Evolutionary conservation across 441 rosid genomes (phyloP).

Genomic region (Gossypium schwendimanii): DNA sequence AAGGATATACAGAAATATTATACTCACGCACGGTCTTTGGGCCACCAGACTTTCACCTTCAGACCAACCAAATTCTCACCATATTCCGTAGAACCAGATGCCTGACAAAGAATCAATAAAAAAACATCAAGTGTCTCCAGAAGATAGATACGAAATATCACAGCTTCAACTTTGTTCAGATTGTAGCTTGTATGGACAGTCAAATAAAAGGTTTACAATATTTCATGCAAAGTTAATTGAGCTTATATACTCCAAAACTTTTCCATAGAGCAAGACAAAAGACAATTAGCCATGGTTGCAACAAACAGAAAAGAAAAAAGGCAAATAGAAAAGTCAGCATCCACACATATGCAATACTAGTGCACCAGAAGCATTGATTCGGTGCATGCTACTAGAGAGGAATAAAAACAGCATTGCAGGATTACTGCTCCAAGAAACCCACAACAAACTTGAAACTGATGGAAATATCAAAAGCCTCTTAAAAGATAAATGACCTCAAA

Average conservation of each 20-base stretch:
- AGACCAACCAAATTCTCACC: conserved; percentile 59
- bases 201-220: neutral
- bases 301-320: neutral
- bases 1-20: conserved; percentile 1
- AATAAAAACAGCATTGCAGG: neutral
- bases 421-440: neutral
- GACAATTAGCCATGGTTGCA: neutral
- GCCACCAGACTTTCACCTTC: conserved; percentile 95
- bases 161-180: neutral
- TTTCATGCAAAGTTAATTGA: neutral
- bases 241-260: neutral
- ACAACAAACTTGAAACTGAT: neutral
- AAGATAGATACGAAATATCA: neutral
- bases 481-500: neutral
- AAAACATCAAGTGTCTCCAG: conserved; percentile 15
- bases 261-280: neutral
- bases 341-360: neutral
- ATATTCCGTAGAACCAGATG: conserved; percentile 35
- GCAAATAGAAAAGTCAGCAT: neutral
- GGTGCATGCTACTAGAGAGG: neutral
- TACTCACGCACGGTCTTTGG: conserved; percentile 62
- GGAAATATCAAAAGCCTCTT: neutral
- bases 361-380: neutral
- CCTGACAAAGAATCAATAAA: conserved; percentile 38
- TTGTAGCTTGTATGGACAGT: neutral